Percentiles rank a stretch among this genome's conserved stretches.
Evolutionary conservation across 2,329 filamentous ascomycete species (phyloP).

Genomic region (Penicillium decumbens): DNA sequence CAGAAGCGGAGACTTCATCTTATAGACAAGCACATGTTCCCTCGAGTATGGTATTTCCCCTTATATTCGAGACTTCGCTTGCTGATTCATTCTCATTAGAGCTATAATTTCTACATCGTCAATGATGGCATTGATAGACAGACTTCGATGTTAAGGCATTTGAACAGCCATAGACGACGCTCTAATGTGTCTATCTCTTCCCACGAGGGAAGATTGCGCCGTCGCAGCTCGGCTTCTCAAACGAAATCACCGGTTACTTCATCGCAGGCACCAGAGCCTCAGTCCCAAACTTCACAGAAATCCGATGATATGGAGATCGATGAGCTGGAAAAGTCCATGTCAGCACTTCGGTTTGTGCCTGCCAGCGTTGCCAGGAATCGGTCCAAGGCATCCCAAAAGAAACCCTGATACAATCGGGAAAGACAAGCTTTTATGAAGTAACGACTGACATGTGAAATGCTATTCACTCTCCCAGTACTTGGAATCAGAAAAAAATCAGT

Average conservation of each 20-base stretch:
- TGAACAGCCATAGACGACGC: conserved; percentile 31
- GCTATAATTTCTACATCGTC: conserved; percentile 83
- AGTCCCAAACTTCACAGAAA: background rate
- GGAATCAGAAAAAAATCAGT: background rate
- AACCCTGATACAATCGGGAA: conserved; percentile 5
- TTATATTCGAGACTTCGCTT: background rate
- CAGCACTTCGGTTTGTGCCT: conserved; percentile 44
- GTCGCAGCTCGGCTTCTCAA: conserved; percentile 30
- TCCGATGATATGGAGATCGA: conserved; percentile 32
- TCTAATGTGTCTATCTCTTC: conserved; percentile 30
- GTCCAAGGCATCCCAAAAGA: conserved; percentile 16
- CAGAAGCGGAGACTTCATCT: conserved; percentile 83
- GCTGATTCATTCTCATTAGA: conserved; percentile 36
- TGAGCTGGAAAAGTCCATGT: conserved; percentile 42
- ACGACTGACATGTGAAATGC: background rate
- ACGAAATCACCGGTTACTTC: conserved; percentile 11
- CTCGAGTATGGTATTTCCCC: conserved; percentile 47
- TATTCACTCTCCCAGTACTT: background rate
- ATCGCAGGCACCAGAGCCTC: background rate
- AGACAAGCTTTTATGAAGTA: background rate
- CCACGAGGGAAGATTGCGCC: conserved; percentile 32
- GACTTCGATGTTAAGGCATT: conserved; percentile 64
- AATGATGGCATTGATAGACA: conserved; percentile 85
- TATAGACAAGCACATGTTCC: conserved; percentile 92
- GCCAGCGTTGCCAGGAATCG: conserved; percentile 37